Evolutionary conservation across 2,329 filamentous ascomycete genomes (phyloP), one percentile per base, ranked within the genome.

Genomic region (Rutstroemia sp.): DNA sequence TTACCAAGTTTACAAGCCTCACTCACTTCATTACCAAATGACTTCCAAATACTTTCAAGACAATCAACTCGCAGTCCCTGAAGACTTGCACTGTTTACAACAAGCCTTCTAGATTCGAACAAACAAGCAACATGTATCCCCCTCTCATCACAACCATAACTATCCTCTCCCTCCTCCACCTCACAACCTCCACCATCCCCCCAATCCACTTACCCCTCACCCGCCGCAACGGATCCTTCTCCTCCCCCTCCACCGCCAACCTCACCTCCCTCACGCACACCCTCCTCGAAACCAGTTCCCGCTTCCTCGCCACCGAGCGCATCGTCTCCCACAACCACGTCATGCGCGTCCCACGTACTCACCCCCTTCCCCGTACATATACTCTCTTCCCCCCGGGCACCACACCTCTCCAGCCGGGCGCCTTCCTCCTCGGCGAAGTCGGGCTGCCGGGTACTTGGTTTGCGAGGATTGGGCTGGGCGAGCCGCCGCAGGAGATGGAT

Each of bases 361-460:
- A 27, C 9, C 21, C 21, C 4, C n/a, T n/a, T 27, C 38, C 44
- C 16, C 42, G 51, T n/a, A n/a, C 23, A 53, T 30, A 16, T 9
- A 21, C 2, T 18, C 14, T 41, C 14, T 41, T 4, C 38, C 9
- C 14, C 9, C 10, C 18, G 9, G 38, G 38, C 38, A 41, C 38
- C 14, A 41, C 27, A 7, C 27, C 27, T 10, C n/a, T 53, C 3
- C 41, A 53, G 19, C 51, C 51, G 7, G 42, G 51, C n/a, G 47
- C 42, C 1, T 25, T 44, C 19, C 51, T 53, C 14, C 57, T 65
- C 2, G 62, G 61, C 14, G 63, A 65, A 37, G 59, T 63, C 1
- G 62, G 63, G 0, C 41, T 56, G 19, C 38, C 58, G 3, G 63
- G 59, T 8, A 59, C 62, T 27, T 65, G 63, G 63, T 62, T 59